Evolutionary conservation across 306 rosid species (phyloP), one percentile per base, ranked within the genome.

Genomic region (Vicia villosa): DNA sequence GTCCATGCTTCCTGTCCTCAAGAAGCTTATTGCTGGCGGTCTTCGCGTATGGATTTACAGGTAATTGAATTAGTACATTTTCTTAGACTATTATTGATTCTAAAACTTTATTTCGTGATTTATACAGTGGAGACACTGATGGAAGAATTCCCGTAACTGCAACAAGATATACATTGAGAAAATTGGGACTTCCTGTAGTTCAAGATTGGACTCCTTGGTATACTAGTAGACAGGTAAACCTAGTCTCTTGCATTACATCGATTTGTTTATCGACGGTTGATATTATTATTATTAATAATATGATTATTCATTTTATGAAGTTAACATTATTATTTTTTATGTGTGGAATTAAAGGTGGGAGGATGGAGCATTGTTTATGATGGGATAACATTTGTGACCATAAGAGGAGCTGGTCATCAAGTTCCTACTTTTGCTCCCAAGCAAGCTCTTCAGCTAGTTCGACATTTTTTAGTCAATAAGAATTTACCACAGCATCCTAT

Each of bases 11-110:
- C 96, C 96, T 5, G 59, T 78, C 7, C 77, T 91, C 16, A 77
- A 60, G 42, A 91, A 87, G 84, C 95, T 91, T 30, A 65, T 86
- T 20, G 87, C 74, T 4, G 90, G 87, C 1, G 96, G 97, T 15
- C 66, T 91, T 50, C 88, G 97, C 8, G 17, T 91, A 24, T 91
- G 97, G 97, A 70, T 91, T 81, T 91, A 73, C 66, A 91, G 94
- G 94, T 91, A 81, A 55, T 4, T 28, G 6, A 28, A 28, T 28
- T 28, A 28, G 32, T 28, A 28, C 4, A 28, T 28, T 28, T 28
- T 28, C n/a, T 5, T 28, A 6, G 1, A 5, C 5, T 28, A 28
- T 28, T 28, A 26, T 26, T 26, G 6, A 28, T 28, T 28, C 32
- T 28, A 28, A 28, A 28, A 28, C 32, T 28, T 34, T 12, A 42